Base-by-base conservation (phyloP, 768 basidiomycete genomes). In the Sarcodon aspratus region DNA sequence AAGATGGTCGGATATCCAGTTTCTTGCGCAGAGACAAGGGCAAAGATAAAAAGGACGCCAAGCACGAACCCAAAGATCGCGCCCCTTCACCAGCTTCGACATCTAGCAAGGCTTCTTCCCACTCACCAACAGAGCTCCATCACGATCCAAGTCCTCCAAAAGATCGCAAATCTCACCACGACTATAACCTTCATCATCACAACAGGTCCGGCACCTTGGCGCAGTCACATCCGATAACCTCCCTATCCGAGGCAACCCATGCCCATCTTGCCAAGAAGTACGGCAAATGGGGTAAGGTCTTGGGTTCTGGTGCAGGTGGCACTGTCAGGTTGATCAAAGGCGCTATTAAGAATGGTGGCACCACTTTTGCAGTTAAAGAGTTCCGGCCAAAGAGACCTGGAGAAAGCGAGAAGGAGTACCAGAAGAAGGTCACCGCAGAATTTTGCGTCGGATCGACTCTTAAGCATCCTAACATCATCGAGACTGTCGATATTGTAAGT, bases 351-450 rank as follows among this genome's bases (percentile, higher is more conserved):
- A 78, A 77, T 31, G 92, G 90, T 17, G 85, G 87, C 13, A 71
- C 75, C 46, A 82, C 92, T 46, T 99, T 85, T 64, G 96, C 96
- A 44, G 96, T 96, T 55, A 99, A 99, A 67, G 93, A 98, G 69
- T 98, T 99, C 59, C 76, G 95, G 44, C 87, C 93, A 40, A 88
- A 90, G 56, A 79, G 93, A 50, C 59, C 73, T 3, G 91, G 91
- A 33, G 96, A 99, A 71, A 76, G 76, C 27, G 90, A 93, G 67
- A 87, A 90, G 67, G 96, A 99, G 70, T 99, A 98, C 63, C 92
- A 97, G 80, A 95, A 97, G 72, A 98, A 99, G 70, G 94, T 98
- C 50, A 96, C 94, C 1, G 95, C 95, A 27, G 96, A 99, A 65
- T 99, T 99, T 61, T 99, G 95, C 58, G 94, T 98, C 13, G 93